These are phyloP conservation scores for Blastocystis sp. DNA, from an alignment of 352 stramenopile genomes.

Conservation along the genomic window DNA sequence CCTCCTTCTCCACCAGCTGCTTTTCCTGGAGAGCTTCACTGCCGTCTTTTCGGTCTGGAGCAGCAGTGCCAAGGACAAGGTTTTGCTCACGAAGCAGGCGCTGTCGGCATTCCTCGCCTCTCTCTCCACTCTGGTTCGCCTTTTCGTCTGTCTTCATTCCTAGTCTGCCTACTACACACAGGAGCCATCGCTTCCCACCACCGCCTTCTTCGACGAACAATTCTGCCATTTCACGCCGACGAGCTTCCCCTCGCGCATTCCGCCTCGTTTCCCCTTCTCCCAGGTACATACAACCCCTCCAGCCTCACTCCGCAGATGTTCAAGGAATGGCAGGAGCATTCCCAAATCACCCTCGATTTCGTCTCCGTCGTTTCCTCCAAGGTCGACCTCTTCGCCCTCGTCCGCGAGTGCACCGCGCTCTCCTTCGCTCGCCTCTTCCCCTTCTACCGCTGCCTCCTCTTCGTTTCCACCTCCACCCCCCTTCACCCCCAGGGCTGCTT, in stretches of 20 bases:
- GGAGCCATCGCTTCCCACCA: background rate
- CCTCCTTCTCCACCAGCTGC: background rate
- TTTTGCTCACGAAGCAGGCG: background rate
- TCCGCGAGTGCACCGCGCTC: background rate
- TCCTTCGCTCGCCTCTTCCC: background rate
- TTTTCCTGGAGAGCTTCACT: background rate
- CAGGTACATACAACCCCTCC: background rate
- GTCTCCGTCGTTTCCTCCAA: background rate
- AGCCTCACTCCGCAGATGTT: background rate
- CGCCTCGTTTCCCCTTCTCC: background rate
- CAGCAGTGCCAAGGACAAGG: background rate
- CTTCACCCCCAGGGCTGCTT: background rate
- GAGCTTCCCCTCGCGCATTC: background rate
- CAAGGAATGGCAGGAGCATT: conserved; percentile 7
- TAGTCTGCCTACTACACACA: background rate
- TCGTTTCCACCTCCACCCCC: background rate
- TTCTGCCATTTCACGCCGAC: background rate
- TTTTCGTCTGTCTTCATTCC: background rate
- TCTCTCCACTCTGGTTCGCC: background rate
- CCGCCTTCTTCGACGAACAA: background rate
- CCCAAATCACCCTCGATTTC: background rate
- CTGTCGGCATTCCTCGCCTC: background rate
- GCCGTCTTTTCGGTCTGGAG: background rate
- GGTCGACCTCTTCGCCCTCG: background rate
- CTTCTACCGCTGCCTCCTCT: conserved; percentile 14